Evolutionary conservation across 139 green algal species (phyloP).

Genomic region (Chlorella sp.): DNA sequence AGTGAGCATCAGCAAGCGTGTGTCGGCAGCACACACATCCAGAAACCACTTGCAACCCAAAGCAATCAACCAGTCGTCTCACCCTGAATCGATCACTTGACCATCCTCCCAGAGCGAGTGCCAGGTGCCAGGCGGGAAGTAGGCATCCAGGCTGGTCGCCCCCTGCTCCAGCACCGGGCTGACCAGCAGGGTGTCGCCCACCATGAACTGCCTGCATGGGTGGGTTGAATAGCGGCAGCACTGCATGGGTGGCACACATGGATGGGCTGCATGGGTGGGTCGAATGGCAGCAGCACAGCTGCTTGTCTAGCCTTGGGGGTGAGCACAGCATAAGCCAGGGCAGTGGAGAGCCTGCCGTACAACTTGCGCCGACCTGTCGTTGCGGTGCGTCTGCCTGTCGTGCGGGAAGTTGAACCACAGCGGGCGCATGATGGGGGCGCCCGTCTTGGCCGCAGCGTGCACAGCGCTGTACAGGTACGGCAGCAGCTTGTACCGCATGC

Average conservation of each 20-base stretch:
- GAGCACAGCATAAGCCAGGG: too few relatives aligned
- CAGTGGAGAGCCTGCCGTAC: too few relatives aligned
- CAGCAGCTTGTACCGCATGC: conserved; percentile 78
- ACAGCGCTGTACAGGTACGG: conserved; percentile 76
- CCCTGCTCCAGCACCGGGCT: conserved; percentile 69
- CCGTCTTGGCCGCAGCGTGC: conserved; percentile 42
- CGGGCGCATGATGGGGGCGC: conserved; percentile 71
- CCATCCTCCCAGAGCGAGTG: conserved; percentile 48
- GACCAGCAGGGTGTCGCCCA: conserved; percentile 72
- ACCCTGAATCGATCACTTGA: conserved; percentile 1
- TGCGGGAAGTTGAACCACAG: conserved; percentile 64
- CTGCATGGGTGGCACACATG: neutral
- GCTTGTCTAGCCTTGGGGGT: too few relatives aligned
- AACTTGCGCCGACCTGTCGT: too few relatives aligned
- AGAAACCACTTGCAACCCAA: neutral
- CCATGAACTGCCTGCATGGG: conserved; percentile 64
- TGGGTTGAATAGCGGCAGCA: neutral
- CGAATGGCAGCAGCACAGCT: neutral
- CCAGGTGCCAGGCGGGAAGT: conserved; percentile 75
- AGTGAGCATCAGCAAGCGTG: too few relatives aligned
- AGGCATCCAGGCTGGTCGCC: conserved; percentile 44
- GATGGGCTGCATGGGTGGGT: neutral
- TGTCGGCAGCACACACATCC: too few relatives aligned
- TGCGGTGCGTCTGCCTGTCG: conserved; percentile 29
- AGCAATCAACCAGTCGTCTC: neutral